Base-by-base conservation (phyloP, 306 rosid genomes). In the Clitoria ternatea region DNA sequence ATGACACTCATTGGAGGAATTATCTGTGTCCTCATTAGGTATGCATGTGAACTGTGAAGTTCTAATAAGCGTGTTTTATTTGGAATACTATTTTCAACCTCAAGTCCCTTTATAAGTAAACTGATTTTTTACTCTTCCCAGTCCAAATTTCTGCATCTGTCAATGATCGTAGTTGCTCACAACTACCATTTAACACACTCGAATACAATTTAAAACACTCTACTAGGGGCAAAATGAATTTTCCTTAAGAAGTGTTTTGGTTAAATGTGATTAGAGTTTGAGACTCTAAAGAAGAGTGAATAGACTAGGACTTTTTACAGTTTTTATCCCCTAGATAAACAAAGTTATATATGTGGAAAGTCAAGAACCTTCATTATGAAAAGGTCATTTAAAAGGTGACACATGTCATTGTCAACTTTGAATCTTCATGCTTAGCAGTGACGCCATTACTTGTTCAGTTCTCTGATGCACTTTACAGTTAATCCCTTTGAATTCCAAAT, bases 401-500 rank as follows among this genome's bases (percentile, higher is more conserved):
- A 17, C 49, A 4, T 13, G 71, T 14, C 40, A 61, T 33, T 60
- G 64, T 57, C 43, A 59, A 35, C 80, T 14, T 74, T 63, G 37
- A 69, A 74, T 40, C 32, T 19, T 50, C 19, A 63, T 75, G 77
- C 80, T 75, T 70, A 53, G 33, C 29, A 35, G 22, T 2, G 24
- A 72, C 66, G 49, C 45, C 53, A 42, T 13, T 48, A 42, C 65
- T 55, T 35, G 55, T 35, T 63, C 8, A 43, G 4, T 40, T 15
- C 20, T 37, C 33, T 15, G 3, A 20, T 3, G 33, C 65, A 55
- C 69, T 75, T 66, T 30, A 70, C 49, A 29, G 64, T 68, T 56
- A 44, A 76, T 39, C 48, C 82, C 18, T 53, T 70, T 78, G 73
- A 61, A 68, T 24, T 52, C 15, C 65, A 69, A 77, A 69, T 11